These are phyloP conservation scores for Parmelia sp. DNA, from an alignment of 495 filamentous ascomycete species.

Conservation along the genomic window DNA sequence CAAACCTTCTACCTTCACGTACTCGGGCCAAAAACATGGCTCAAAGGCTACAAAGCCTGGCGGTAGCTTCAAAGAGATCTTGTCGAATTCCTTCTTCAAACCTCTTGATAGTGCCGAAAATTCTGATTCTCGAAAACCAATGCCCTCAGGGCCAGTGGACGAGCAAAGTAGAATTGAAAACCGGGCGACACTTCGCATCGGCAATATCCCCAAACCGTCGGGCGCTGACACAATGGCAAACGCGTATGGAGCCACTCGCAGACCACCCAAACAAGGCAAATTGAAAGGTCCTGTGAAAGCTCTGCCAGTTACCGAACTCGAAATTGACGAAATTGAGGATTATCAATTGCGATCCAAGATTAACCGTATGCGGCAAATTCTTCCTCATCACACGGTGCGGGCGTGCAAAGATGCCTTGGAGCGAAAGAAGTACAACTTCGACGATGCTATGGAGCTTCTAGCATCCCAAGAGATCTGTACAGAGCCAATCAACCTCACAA, in stretches of 20 bases:
- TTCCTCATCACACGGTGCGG: slow-evolving; percentile 46
- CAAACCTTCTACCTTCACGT: slow-evolving; percentile 59
- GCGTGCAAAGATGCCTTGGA: slow-evolving; percentile 49
- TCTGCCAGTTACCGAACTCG: slow-evolving; percentile 40
- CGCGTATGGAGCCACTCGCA: slow-evolving; percentile 36
- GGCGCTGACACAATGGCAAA: slow-evolving; percentile 45
- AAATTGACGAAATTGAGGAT: slow-evolving; percentile 52
- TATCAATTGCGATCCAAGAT: slow-evolving; percentile 48
- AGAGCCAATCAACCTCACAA: slow-evolving; percentile 32
- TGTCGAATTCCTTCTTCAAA: slow-evolving; percentile 42
- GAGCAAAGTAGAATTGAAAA: slow-evolving; percentile 10
- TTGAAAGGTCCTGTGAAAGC: slow-evolving; percentile 54
- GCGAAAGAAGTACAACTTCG: slow-evolving; percentile 47
- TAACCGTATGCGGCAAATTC: slow-evolving; percentile 46
- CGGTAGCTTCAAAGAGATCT: slow-evolving; percentile 46
- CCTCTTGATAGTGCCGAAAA: slow-evolving; percentile 25
- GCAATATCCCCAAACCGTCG: slow-evolving; percentile 35
- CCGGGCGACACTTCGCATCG: slow-evolving; percentile 9
- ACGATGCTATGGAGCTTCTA: slow-evolving; percentile 52
- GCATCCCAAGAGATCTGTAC: slow-evolving; percentile 28
- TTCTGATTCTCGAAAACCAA: slow-evolving; percentile 7
- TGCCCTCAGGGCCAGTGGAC: slow-evolving; percentile 20
- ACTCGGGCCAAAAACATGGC: slow-evolving; percentile 31
- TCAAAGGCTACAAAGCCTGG: slow-evolving; percentile 33
- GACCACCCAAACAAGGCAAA: slow-evolving; percentile 35